A percentile compares a stretch with the other conserved stretches of the same genome.
Evolutionary conservation across 148 eudicot genomes (phyloP).

Genomic region (Rhododendron simsii): DNA sequence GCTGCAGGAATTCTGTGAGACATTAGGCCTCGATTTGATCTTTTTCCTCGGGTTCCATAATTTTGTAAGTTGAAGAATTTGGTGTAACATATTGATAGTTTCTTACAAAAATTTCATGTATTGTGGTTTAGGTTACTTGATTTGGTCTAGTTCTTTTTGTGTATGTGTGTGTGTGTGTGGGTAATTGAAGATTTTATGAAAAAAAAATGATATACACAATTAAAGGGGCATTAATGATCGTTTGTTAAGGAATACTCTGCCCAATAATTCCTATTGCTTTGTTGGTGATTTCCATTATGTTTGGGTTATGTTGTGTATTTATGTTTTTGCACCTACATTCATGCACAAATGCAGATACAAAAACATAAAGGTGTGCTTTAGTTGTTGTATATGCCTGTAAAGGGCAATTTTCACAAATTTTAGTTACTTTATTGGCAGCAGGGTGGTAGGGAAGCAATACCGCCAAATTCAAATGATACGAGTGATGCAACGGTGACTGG

Average conservation of each 20-base stretch:
- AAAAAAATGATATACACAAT: too few species aligned
- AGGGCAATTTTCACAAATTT: neutral
- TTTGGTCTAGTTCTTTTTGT: neutral
- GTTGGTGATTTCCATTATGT: neutral
- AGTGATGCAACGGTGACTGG: conserved; percentile 19
- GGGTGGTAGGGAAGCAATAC: conserved; percentile 47
- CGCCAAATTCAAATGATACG: conserved; percentile 33
- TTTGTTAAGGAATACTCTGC: neutral
- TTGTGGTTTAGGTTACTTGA: neutral
- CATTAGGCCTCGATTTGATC: neutral
- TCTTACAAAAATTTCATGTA: neutral
- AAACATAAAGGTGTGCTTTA: neutral
- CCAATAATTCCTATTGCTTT: neutral
- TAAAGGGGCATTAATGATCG: neutral
- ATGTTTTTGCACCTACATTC: neutral
- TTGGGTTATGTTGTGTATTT: neutral
- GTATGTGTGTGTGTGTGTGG: too few species aligned
- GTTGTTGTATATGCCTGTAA: neutral
- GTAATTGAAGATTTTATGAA: too few species aligned
- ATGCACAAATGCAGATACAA: neutral
- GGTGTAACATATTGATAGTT: neutral
- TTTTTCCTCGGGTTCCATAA: neutral
- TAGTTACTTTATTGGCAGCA: conserved; percentile 22
- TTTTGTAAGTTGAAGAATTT: neutral
- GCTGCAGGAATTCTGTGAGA: neutral